Evolutionary conservation across 192 early-diverging fungal genomes (phyloP).

Genomic region (Coemansia pectinata): DNA sequence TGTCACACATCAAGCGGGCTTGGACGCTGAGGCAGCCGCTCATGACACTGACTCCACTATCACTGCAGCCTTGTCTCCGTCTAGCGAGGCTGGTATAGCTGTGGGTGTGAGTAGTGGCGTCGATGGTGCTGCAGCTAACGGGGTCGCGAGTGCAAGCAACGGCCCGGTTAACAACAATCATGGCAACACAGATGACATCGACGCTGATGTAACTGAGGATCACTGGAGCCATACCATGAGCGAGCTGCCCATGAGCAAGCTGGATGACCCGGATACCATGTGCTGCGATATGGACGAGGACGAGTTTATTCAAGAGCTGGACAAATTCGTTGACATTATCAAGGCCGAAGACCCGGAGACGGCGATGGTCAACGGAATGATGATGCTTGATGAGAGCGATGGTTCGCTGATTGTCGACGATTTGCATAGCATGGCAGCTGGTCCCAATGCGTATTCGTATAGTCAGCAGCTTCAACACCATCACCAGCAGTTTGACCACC

Average conservation of each 20-base stretch:
- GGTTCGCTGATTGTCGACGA: conserved; percentile 42
- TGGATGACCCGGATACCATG: conserved; percentile 44
- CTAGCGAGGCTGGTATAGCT: not conserved
- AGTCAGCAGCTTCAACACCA: conserved; percentile 25
- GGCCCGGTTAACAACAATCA: not conserved
- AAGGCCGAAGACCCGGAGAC: conserved; percentile 48
- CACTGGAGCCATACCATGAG: conserved; percentile 11
- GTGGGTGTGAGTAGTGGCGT: not conserved
- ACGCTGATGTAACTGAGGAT: conserved; percentile 3
- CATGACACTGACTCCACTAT: not conserved
- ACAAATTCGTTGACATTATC: conserved; percentile 56
- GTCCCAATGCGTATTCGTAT: conserved; percentile 25
- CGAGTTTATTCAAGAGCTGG: conserved; percentile 56
- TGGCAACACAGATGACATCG: not conserved
- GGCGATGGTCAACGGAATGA: conserved; percentile 41
- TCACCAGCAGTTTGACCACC: conserved; percentile 18
- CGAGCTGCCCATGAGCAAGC: conserved; percentile 49
- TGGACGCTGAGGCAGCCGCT: not conserved
- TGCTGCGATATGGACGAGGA: conserved; percentile 54
- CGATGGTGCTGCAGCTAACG: not conserved
- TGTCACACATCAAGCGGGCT: not conserved
- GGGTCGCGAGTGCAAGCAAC: not conserved
- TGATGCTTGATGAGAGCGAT: conserved; percentile 51
- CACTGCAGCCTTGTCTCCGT: not conserved
- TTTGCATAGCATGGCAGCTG: conserved; percentile 16